phyloP scores from a whole-genome alignment of 2,329 filamentous ascomycete species.

The Trichoderma sp. region DNA sequence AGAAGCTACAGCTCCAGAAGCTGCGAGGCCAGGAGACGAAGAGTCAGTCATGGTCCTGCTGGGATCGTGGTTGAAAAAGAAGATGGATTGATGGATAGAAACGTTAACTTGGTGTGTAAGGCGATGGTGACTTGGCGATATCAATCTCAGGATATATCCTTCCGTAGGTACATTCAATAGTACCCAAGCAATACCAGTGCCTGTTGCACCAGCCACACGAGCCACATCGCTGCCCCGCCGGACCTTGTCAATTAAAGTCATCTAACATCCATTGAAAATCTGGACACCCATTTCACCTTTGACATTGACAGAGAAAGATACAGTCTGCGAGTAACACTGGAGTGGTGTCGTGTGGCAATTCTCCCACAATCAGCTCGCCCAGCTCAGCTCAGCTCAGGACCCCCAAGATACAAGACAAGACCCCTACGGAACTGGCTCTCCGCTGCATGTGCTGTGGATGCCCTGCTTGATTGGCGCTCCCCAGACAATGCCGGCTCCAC shows the following conservation, averaged over 20 bases:
- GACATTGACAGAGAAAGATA: background rate
- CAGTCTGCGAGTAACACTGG: background rate
- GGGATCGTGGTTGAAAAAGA: background rate
- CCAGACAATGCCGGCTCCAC: slow-evolving; percentile 2
- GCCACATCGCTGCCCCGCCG: background rate
- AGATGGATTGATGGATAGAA: background rate
- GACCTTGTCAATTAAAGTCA: background rate
- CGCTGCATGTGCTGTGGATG: slow-evolving; percentile 21
- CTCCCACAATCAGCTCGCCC: background rate
- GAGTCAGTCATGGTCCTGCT: background rate
- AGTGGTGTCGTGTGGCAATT: background rate
- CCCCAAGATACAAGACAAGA: background rate
- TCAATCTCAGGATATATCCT: background rate
- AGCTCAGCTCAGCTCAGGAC: background rate
- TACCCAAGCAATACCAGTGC: background rate
- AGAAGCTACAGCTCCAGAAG: background rate
- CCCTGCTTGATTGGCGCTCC: slow-evolving; percentile 23
- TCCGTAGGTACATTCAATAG: background rate
- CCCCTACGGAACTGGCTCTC: background rate
- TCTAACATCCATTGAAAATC: background rate
- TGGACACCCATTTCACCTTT: background rate
- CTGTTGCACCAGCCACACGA: background rate
- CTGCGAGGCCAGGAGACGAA: background rate
- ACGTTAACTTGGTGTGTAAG: background rate
- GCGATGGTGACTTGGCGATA: background rate